These are phyloP conservation scores for Allomyces javanicus DNA, from an alignment of 192 early-diverging fungal species.

Conservation along the genomic window DNA sequence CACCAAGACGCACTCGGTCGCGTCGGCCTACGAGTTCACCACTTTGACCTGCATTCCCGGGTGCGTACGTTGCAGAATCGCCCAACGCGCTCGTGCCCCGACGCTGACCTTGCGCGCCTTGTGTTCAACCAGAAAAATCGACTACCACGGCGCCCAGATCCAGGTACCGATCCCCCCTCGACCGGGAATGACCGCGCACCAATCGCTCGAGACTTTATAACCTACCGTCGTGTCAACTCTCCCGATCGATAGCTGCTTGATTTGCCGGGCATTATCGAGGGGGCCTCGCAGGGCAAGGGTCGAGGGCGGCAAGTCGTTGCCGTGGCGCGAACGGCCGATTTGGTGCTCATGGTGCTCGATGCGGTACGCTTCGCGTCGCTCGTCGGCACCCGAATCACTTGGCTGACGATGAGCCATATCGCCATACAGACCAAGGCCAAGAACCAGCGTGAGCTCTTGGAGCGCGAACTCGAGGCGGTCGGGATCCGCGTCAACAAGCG, in stretches of 20 bases:
- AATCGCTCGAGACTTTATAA: not conserved
- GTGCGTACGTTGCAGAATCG: constrained; percentile 27
- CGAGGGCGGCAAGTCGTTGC: constrained; percentile 89
- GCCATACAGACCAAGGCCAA: constrained; percentile 43
- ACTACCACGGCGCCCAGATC: constrained; percentile 95
- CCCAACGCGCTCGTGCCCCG: not conserved
- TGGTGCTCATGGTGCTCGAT: constrained; percentile 92
- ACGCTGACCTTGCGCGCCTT: too few relatives aligned
- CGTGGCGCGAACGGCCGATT: constrained; percentile 89
- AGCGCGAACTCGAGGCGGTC: constrained; percentile 90
- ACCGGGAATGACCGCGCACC: too few relatives aligned
- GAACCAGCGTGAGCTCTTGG: constrained; percentile 84
- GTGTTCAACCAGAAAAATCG: constrained; percentile 13
- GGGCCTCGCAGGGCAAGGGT: constrained; percentile 97
- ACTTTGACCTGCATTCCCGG: constrained; percentile 96
- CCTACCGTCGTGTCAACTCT: not conserved
- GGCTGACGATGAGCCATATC: too few relatives aligned
- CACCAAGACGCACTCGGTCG: constrained; percentile 90
- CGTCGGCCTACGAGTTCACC: constrained; percentile 94
- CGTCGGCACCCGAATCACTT: too few relatives aligned
- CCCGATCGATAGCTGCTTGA: constrained; percentile 48
- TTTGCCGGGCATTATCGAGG: constrained; percentile 94
- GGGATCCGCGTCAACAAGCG: constrained; percentile 94
- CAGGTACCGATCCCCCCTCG: constrained; percentile 17
- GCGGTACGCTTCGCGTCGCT: constrained; percentile 33